phyloP scores from a whole-genome alignment of 1,284 basidiomycete genomes.

The Trichosporon sp. region DNA sequence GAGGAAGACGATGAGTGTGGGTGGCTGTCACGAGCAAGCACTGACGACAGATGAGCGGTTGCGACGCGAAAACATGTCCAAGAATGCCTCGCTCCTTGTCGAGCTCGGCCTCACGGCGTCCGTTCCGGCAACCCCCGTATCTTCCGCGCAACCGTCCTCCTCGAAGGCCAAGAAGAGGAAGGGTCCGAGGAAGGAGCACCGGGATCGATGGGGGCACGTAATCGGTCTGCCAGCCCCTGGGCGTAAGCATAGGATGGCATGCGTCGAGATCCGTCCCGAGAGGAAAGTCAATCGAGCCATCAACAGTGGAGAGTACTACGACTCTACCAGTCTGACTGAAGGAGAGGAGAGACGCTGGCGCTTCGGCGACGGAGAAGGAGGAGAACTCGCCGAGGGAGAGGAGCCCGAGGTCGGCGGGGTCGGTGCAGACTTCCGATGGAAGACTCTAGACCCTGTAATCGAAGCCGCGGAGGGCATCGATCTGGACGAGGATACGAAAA shows the following conservation, averaged over 20 bases:
- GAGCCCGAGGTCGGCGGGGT: slow-evolving; percentile 38
- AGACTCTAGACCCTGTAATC: not conserved
- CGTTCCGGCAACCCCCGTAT: not conserved
- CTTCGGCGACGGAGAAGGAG: slow-evolving; percentile 37
- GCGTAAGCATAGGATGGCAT: slow-evolving; percentile 42
- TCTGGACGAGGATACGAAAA: not conserved
- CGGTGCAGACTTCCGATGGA: slow-evolving; percentile 27
- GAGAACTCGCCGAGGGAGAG: slow-evolving; percentile 30
- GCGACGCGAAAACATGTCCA: slow-evolving; percentile 24
- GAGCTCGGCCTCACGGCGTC: slow-evolving; percentile 16
- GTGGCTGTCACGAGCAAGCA: not conserved
- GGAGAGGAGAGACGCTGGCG: slow-evolving; percentile 46
- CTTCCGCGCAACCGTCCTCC: not conserved
- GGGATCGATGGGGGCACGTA: slow-evolving; percentile 36
- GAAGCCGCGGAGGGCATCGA: not conserved
- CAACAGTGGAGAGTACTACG: slow-evolving; percentile 40
- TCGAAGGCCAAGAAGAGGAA: not conserved
- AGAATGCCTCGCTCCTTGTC: slow-evolving; percentile 23
- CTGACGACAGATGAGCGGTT: slow-evolving; percentile 28
- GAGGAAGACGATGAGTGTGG: slow-evolving; percentile 20
- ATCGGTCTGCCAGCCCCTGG: slow-evolving; percentile 38
- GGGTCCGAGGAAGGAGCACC: not conserved
- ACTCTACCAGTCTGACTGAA: slow-evolving; percentile 35
- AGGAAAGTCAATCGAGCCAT: slow-evolving; percentile 35
- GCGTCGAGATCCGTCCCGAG: slow-evolving; percentile 44